Conservation (phyloP, 306 rosid genomes). For the Vachellia collinsii region DNA sequence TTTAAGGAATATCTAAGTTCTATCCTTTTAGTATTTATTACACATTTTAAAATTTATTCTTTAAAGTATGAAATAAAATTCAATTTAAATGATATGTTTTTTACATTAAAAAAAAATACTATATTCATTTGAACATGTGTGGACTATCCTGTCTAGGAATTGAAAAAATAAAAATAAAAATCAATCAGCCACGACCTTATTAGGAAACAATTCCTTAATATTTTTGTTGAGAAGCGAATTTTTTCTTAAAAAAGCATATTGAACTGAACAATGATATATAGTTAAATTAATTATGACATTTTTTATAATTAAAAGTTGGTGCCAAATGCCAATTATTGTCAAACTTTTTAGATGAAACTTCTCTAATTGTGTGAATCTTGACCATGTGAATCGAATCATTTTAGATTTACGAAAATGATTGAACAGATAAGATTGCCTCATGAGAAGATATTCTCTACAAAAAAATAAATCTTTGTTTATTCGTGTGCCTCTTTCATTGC, state of each 20-base stretch:
- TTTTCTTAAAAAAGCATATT: background rate
- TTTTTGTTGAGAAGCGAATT: background rate
- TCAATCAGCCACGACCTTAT: background rate
- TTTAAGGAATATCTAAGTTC: too few species aligned
- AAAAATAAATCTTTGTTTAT: background rate
- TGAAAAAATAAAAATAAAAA: too few species aligned
- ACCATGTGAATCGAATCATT: constrained; percentile 2
- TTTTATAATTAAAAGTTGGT: background rate
- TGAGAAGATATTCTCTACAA: background rate
- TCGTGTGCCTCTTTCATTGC: background rate
- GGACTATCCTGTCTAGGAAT: background rate
- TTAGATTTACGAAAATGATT: background rate
- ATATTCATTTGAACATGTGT: too few species aligned
- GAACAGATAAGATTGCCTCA: background rate
- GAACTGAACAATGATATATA: background rate
- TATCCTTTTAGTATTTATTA: too few species aligned
- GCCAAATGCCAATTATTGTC: background rate
- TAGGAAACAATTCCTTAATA: background rate
- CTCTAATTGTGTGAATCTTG: background rate
- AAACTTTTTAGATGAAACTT: background rate
- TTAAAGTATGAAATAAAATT: too few species aligned
- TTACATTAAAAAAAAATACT: background rate
- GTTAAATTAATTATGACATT: background rate
- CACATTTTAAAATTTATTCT: too few species aligned
- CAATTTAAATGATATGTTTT: too few species aligned